Base-by-base conservation (phyloP, 2,329 filamentous ascomycete genomes). In the Blastomyces silverae region DNA sequence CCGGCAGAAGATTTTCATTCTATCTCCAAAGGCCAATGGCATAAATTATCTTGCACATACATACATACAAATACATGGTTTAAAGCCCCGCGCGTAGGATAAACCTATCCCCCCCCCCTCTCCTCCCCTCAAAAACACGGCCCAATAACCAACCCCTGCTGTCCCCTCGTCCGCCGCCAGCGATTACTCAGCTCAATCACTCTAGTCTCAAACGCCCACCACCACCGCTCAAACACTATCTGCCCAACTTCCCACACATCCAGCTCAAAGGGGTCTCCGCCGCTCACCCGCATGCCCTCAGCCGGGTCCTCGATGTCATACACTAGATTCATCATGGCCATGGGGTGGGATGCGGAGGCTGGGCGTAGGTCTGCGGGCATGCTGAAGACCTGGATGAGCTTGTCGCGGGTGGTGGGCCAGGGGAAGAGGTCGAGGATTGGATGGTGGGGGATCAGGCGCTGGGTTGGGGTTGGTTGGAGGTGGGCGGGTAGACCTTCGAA, bases 171-270 rank as follows among this genome's bases (percentile, higher is more conserved):
- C 62, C 69, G 75, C 66, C 84, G 77, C 78, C 79, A 79, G 61
- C 77, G 74, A 72, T 87, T 86, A 69, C 83, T 84, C 62, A 78
- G 78, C 56, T 81, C 79, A n/a, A 87, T 73, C 20, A 86, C 79
- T 13, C 76, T 75, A 10, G 77, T 71, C 69, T 87, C 84, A 70
- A 87, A 82, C 46, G 84, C 73, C 73, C 84, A 86, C 83, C 83
- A 87, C 84, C 84, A 87, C 52, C 80, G 78, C 72, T 82, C 79
- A 71, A 85, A 86, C 28, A 86, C 73, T n/a, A 79, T 70, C 72
- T 86, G 83, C 1, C 84, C 84, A 15, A 86, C 78, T 71, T 87
- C 84, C 84, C 84, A 87, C 39, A 76, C 77, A 31, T 72, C 70
- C 6, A 78, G 73, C 60, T 82, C 77, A 66, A 80, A 82, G 25